These are phyloP conservation scores for Eucalyptus brandiana DNA, from an alignment of 345 rosid genomes.

Conservation along the genomic window DNA sequence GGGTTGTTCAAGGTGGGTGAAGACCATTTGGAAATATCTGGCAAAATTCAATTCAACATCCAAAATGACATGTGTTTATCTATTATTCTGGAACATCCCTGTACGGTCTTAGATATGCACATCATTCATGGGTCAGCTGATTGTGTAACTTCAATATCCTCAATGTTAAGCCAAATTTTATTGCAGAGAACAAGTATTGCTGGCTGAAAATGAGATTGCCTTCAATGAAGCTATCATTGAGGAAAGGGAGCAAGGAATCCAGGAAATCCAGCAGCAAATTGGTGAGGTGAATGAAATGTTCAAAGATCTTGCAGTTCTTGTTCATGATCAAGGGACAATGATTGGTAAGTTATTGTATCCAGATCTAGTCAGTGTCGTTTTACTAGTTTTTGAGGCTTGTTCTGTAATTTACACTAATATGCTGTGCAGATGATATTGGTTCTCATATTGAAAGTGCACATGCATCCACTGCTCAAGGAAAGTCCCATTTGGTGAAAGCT, in stretches of 20 bases:
- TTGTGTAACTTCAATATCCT: neutral
- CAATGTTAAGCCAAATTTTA: neutral
- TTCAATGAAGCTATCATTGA: constrained; percentile 7
- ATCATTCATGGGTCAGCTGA: neutral
- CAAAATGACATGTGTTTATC: neutral
- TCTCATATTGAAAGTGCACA: constrained; percentile 58
- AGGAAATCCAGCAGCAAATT: constrained; percentile 2
- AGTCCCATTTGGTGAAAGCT: constrained; percentile 67
- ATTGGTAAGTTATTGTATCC: neutral
- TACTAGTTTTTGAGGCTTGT: neutral
- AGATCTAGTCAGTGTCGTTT: neutral
- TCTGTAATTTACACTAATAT: neutral
- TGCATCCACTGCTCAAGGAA: constrained; percentile 68
- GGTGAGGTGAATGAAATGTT: constrained; percentile 7
- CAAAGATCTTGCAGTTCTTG: constrained; percentile 3
- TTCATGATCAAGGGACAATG: constrained; percentile 4
- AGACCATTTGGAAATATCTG: neutral
- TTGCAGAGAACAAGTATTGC: constrained; percentile 34
- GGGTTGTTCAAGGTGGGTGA: neutral
- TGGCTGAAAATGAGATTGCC: neutral
- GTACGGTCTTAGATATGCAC: neutral
- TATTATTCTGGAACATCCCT: neutral
- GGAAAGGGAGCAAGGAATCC: constrained; percentile 7
- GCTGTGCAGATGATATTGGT: constrained; percentile 72
- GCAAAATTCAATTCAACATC: neutral